A percentile compares a stretch with the other conserved stretches of the same genome.
These are phyloP conservation scores for Ophiostoma fasciatum DNA, from an alignment of 2,329 filamentous ascomycete species.

Conservation along the genomic window DNA sequence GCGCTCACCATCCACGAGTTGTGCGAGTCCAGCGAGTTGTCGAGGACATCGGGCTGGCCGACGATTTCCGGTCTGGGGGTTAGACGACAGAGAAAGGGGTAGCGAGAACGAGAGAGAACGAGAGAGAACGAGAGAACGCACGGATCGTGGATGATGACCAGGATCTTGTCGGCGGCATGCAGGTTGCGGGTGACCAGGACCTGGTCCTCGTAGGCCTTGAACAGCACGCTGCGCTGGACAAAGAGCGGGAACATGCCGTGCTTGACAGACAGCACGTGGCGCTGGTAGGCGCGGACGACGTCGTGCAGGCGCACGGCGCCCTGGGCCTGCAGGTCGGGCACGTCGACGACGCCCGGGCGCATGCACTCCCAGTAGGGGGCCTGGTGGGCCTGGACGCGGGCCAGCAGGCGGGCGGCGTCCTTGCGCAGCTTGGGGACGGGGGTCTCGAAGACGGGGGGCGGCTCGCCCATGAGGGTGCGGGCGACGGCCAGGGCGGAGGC, in stretches of 20 bases:
- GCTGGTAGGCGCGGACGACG: constrained; percentile 64
- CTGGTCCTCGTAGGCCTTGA: constrained; percentile 71
- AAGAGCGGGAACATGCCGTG: constrained; percentile 68
- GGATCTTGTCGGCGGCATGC: constrained; percentile 47
- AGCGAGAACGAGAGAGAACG: background rate
- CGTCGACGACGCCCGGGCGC: constrained; percentile 48
- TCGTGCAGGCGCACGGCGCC: constrained; percentile 57
- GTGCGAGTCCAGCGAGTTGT: constrained; percentile 62
- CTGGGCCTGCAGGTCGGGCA: constrained; percentile 35
- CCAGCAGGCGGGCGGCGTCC: constrained; percentile 40
- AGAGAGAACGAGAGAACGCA: constrained; percentile 28
- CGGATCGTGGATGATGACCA: constrained; percentile 87
- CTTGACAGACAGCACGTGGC: constrained; percentile 53
- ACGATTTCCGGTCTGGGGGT: constrained; percentile 52
- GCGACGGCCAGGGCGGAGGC: constrained; percentile 85
- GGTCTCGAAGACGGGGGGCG: constrained; percentile 49
- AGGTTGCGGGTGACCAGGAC: constrained; percentile 68
- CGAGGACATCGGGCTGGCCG: constrained; percentile 51
- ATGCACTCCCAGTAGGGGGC: constrained; percentile 79
- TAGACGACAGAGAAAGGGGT: background rate
- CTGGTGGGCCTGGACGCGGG: constrained; percentile 44
- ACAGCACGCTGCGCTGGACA: constrained; percentile 59
- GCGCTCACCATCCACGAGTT: constrained; percentile 71
- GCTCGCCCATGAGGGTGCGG: constrained; percentile 87
- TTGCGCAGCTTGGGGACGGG: constrained; percentile 42